Conservation (phyloP, 768 basidiomycete genomes). For the Leucocoprinus sp. region DNA sequence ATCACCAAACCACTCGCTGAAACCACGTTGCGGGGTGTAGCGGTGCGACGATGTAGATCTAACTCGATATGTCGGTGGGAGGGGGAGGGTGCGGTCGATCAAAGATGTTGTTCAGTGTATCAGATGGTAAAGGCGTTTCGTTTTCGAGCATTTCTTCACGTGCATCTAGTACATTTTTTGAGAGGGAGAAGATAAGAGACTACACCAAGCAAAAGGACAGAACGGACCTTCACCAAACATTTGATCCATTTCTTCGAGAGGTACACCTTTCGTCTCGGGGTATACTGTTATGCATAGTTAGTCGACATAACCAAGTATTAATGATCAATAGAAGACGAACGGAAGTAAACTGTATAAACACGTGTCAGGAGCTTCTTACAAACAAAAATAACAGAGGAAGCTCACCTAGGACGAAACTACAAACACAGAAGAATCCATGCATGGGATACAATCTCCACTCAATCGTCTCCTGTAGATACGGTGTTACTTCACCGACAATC, state of each 20-base stretch:
- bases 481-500: slow-evolving; percentile 82
- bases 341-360: slow-evolving; percentile 53
- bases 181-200: neutral
- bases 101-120: slow-evolving; percentile 22
- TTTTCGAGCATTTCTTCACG: slow-evolving; percentile 58
- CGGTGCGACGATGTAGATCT: slow-evolving; percentile 11
- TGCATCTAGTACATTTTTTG: slow-evolving; percentile 19
- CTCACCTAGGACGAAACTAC: slow-evolving; percentile 73
- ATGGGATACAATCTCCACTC: slow-evolving; percentile 91
- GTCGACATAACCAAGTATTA: neutral
- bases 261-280: slow-evolving; percentile 81
- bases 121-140: slow-evolving; percentile 42
- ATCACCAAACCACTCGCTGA: slow-evolving; percentile 36
- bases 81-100: neutral
- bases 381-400: slow-evolving; percentile 3
- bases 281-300: slow-evolving; percentile 43
- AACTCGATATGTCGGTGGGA: slow-evolving; percentile 24
- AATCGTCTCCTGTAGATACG: slow-evolving; percentile 79
- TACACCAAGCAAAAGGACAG: neutral
- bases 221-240: slow-evolving; percentile 80
- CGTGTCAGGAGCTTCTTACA: slow-evolving; percentile 2
- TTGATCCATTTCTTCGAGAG: slow-evolving; percentile 85
- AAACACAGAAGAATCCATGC: slow-evolving; percentile 88
- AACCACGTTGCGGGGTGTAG: neutral
- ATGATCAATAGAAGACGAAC: slow-evolving; percentile 31